Base-by-base conservation (phyloP, 1,284 basidiomycete species). In the Pyrrhoderma lamaoense region DNA sequence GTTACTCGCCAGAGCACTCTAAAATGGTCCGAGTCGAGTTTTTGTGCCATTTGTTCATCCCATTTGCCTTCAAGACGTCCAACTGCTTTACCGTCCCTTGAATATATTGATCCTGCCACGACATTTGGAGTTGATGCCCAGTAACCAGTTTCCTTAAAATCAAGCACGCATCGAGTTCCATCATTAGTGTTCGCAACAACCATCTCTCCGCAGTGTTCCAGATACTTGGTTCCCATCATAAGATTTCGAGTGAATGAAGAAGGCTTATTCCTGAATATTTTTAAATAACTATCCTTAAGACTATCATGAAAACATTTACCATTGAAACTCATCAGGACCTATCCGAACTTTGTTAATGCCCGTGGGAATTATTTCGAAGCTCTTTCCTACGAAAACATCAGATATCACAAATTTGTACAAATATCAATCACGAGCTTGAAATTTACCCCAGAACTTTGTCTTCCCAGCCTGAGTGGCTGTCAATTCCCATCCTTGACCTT, bases 211-310 rank as follows among this genome's bases (percentile, higher is more conserved):
- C 77, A 72, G 65, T 91, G 82, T 65, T 93, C 91, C 35, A 94
- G 75, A 65, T 93, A 94, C 62, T 93, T 93, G 16, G 86, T 86
- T 19, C 91, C 91, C 65, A 90, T 83, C 79, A 93, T 83, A 52
- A 94, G 71, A 66, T 93, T 93, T 55, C 91, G 73, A 73, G 93
- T 83, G 66, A 92, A 93, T 1, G 87, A 89, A 1, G 88, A 90
- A 0, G 90, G 90, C 56, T 86, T 86, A 46, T 77, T 83, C 89
- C 87, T 90, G 39, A 14, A 8, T 5, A 23, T 18, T 46, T 11
- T 7, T 23, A 22, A 44, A 35, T 1, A 50, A 37, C 31, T 21
- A 45, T 36, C n/a, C 14, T 9, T 48, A 13, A n/a, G 39, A 9
- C 9, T 2, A 43, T 36, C 35, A 16, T 23, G 31, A 23, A 8